Evolutionary conservation across 768 basidiomycete genomes (phyloP).

Genomic region (Cystofilobasidium bisporidii): DNA sequence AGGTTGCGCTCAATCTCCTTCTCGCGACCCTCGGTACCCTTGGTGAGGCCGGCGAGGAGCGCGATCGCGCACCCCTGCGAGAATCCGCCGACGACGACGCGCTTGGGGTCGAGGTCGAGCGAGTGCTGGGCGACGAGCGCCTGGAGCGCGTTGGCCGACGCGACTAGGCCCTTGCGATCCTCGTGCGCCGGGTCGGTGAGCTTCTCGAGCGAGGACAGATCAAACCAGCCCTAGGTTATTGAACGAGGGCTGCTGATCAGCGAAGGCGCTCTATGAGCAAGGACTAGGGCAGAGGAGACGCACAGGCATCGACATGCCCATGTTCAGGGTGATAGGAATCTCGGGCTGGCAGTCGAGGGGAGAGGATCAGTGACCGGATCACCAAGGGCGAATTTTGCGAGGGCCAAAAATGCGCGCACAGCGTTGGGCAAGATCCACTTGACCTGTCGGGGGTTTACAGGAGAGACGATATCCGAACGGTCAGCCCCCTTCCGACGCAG

Average conservation of each 20-base stretch:
- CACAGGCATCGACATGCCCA: constrained; percentile 65
- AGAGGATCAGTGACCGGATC: not conserved
- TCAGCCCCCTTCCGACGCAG: constrained; percentile 42
- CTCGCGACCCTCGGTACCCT: constrained; percentile 41
- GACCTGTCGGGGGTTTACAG: constrained; percentile 34
- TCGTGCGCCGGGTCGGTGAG: constrained; percentile 45
- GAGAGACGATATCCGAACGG: constrained; percentile 68
- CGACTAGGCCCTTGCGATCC: constrained; percentile 67
- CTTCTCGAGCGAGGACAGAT: constrained; percentile 53
- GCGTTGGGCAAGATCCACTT: constrained; percentile 87
- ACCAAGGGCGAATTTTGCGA: not conserved
- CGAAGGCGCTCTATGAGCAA: not conserved
- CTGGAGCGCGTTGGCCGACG: constrained; percentile 54
- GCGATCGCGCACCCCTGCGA: constrained; percentile 67
- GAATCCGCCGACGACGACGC: constrained; percentile 80
- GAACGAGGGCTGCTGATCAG: not conserved
- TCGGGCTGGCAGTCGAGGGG: constrained; percentile 36
- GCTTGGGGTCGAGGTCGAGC: constrained; percentile 53
- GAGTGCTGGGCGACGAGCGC: constrained; percentile 61
- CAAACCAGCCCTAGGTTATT: constrained; percentile 53
- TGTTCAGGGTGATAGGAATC: constrained; percentile 64
- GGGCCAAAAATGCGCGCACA: constrained; percentile 23
- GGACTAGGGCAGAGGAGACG: constrained; percentile 30
- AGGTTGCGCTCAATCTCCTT: constrained; percentile 17
- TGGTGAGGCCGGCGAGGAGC: constrained; percentile 62